Evolutionary conservation across 208 protist species (phyloP), one percentile per base, ranked within the genome.

Genomic region (Spongospora subterranea): DNA sequence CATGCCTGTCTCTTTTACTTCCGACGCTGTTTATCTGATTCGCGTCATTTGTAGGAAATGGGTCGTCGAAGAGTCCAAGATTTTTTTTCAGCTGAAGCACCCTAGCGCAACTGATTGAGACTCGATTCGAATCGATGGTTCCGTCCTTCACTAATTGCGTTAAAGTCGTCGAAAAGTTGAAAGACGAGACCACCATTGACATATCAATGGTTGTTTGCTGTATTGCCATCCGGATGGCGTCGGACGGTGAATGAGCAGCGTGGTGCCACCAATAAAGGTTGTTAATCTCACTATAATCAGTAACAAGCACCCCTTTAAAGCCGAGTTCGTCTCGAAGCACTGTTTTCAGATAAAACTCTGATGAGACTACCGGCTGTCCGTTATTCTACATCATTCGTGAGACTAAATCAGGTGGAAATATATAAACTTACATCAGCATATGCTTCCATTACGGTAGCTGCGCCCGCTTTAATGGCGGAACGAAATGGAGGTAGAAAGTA

Each of bases 271-370:
- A n/a, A 40, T 90, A 45, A 6, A 94, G 88, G 82, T 94, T 64
- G 40, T 90, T 17, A 45, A 94, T 91, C 53, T 93, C 93, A 46
- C 13, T 38, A 38, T 77, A 94, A 89, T 94, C 93, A 32, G 94
- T 94, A 29, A 95, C 92, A n/a, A 95, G 45, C 91, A 94, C 64
- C 11, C 91, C 93, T 41, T 93, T 88, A 71, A 94, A 94, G 20
- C 91, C 89, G 41, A 94, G 40, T 53, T 92, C 90, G 53, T 88
- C 54, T n/a, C 93, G 91, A 24, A 94, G 91, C 40, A 94, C 40
- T n/a, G 88, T 0, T 0, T 39, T 24, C 20, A 93, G 60, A 0
- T 77, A 77, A 45, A 46, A 39, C 29, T 39, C 13, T 13, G 93
- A 94, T 40, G 90, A 88, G 13, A 76, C 91, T 1, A 94, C 88